phyloP scores from a whole-genome alignment of 164 flowering plant species.

The Macadamia tetraphylla region DNA sequence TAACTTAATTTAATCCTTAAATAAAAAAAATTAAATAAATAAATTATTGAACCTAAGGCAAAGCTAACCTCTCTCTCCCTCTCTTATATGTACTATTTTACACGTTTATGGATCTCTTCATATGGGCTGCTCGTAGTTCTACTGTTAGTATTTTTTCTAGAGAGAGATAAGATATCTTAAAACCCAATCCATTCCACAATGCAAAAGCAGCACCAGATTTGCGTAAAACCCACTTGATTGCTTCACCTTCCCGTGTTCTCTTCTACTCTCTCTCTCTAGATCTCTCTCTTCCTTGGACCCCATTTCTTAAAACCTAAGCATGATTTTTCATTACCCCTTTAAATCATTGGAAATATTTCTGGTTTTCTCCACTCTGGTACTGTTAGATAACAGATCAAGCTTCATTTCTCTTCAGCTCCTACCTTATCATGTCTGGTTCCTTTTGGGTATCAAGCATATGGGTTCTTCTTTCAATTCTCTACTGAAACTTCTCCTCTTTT shows the following conservation, averaged over 20 bases:
- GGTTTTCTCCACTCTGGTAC: slow-evolving; percentile 1
- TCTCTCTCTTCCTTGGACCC: slow-evolving; percentile 17
- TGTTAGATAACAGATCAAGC: not conserved
- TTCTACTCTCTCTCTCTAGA: no score
- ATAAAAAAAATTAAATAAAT: no score
- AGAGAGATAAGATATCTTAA: slow-evolving; percentile 42
- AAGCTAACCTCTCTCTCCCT: no score
- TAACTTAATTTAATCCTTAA: no score
- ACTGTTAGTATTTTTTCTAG: slow-evolving; percentile 1
- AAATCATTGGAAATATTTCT: slow-evolving; percentile 19
- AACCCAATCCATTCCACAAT: slow-evolving; percentile 51
- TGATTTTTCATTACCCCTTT: slow-evolving; percentile 30
- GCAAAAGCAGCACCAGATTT: slow-evolving; percentile 45
- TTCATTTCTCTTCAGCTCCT: not conserved
- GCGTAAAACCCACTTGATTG: slow-evolving; percentile 85
- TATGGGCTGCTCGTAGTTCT: not conserved
- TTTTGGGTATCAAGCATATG: not conserved
- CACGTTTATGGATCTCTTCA: no score
- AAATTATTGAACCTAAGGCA: no score
- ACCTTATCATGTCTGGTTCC: not conserved
- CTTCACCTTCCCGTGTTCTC: slow-evolving; percentile 29
- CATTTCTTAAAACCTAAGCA: slow-evolving; percentile 67
- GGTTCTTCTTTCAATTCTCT: slow-evolving; percentile 1
- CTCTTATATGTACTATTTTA: no score
- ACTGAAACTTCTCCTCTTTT: not conserved